A percentile compares a stretch with the other conserved stretches of the same genome.
Evolutionary conservation across 257 asterid genomes (phyloP).

Genomic region (Rhazya stricta): DNA sequence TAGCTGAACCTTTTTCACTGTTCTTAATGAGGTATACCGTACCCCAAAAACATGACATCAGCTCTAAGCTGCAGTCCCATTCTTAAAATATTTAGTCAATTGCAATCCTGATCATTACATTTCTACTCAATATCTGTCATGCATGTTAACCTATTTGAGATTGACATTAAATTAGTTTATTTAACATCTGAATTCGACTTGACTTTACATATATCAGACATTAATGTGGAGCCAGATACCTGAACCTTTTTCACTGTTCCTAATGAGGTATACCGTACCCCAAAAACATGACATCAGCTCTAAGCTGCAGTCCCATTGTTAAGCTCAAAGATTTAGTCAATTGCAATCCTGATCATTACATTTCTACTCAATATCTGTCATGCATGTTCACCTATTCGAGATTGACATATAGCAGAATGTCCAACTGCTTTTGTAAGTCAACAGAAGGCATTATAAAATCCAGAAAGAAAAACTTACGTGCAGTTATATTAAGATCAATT

Average conservation of each 20-base stretch:
- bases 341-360: neutral
- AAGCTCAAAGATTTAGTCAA: neutral
- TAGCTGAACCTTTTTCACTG: neutral
- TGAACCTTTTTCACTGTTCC: neutral
- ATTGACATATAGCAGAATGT: neutral
- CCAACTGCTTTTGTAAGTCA: neutral
- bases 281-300: neutral
- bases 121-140: neutral
- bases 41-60: neutral
- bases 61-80: neutral
- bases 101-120: neutral
- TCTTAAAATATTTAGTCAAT: neutral
- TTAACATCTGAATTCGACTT: neutral
- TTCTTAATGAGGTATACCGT: neutral
- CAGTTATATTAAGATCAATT: slow-evolving; percentile 77
- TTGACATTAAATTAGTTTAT: too few species aligned
- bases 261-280: neutral
- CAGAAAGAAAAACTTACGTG: slow-evolving; percentile 60
- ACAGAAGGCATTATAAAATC: neutral
- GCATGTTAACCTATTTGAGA: neutral
- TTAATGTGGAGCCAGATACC: neutral
- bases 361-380: neutral
- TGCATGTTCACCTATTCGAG: neutral
- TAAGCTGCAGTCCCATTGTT: neutral
- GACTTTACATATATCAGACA: neutral